Evolutionary conservation across 768 basidiomycete species (phyloP).

Genomic region (Mrakia gelida): DNA sequence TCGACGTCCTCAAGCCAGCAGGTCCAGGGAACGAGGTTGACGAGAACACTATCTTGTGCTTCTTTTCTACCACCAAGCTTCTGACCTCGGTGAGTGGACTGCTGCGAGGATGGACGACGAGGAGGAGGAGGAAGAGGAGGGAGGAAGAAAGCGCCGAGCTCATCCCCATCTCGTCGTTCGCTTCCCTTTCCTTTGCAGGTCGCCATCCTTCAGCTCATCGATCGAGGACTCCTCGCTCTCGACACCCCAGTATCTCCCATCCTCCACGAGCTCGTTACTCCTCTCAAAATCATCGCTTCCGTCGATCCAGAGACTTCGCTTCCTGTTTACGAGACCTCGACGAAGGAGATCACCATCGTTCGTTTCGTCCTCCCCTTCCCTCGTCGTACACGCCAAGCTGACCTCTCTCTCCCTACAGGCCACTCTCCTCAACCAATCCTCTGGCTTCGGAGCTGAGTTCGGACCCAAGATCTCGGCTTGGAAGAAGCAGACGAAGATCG

Average conservation of each 20-base stretch:
- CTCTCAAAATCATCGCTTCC: slow-evolving; percentile 31
- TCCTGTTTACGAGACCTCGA: slow-evolving; percentile 22
- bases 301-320: slow-evolving; percentile 30
- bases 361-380: background rate
- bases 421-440: slow-evolving; percentile 35
- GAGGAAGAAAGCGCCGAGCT: background rate
- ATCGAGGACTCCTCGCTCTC: slow-evolving; percentile 36
- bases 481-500: slow-evolving; percentile 29
- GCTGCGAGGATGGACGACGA: background rate
- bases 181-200: background rate
- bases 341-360: slow-evolving; percentile 34
- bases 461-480: slow-evolving; percentile 34
- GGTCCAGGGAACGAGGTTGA: slow-evolving; percentile 6
- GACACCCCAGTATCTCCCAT: slow-evolving; percentile 34
- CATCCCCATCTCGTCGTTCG: background rate
- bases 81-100: slow-evolving; percentile 36
- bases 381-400: background rate
- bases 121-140: background rate
- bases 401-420: background rate
- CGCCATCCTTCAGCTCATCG: slow-evolving; percentile 37
- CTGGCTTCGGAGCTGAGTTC: slow-evolving; percentile 40
- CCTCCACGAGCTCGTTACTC: slow-evolving; percentile 32
- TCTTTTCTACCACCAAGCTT: slow-evolving; percentile 39
- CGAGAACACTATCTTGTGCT: slow-evolving; percentile 37
- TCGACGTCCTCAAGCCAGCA: slow-evolving; percentile 34